Evolutionary conservation across 1,139 yeast species (phyloP), one percentile per base, ranked within the genome.

Genomic region (Hyphopichia fennica): DNA sequence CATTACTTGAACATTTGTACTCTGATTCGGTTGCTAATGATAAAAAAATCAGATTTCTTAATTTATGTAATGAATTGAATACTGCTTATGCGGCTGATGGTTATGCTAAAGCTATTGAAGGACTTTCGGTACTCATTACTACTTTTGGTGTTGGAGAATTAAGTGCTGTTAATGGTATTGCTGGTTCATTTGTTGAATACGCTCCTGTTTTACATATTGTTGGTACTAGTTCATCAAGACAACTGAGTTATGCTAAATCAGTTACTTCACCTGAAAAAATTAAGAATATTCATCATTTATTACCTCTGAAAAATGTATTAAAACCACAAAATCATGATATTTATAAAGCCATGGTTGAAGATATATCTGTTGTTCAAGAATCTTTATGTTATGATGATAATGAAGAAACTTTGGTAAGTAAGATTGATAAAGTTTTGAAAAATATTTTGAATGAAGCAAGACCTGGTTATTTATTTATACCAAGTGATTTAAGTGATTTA

Each of bases 111-210:
- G 74, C 72, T 36, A 64, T 75, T 29, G 63, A 60, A 28, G 66
- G 73, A 37, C 53, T 77, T 50, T 60, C 74, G 15, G 79, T 70
- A 1, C 54, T 83, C 39, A 68, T 83, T 47, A 79, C 88, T 33
- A 82, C 88, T 15, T 86, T 74, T 63, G 96, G 96, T 43, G 96
- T 89, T 39, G 96, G 96, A 45, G 96, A 88, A 65, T 75, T 88
- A 46, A 81, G 88, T 42, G 96, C 96, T 13, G 63, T 88, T 50
- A 89, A 88, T 65, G 96, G 95, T 40, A 74, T 87, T 47, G 80
- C 91, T 38, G 95, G 96, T 48, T 81, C 95, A 7, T 85, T 77
- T 64, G 85, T 93, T 37, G 96, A 88, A 62, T 82, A 77, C 57
- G 81, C 81, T 29, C 95, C 95, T 10, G 73, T 88, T 23, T 71